Base-by-base conservation (phyloP, 2,329 filamentous ascomycete species). In the Scedosporium boydii region DNA sequence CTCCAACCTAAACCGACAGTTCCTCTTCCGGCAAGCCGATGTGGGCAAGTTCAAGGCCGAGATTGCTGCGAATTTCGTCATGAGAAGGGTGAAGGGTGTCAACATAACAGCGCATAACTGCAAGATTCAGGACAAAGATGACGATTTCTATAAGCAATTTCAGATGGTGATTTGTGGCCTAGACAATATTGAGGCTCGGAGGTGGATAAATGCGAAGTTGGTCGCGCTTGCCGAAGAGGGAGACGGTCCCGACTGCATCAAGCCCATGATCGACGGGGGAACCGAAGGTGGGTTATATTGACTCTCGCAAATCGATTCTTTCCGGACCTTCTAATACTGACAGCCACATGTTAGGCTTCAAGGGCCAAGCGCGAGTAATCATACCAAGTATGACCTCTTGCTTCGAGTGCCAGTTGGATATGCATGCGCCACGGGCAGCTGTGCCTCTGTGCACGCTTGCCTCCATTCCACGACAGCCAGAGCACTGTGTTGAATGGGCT, bases 401-500 rank as follows among this genome's bases (percentile, higher is more conserved):
- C 73, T 96, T 99, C 70, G 95, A 99, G 78, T 99, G 95, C 71
- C 95, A 99, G 72, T 85, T 99, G 29, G 95, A 98, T 73, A 97
- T 99, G 90, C 93, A 98, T 73, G 93, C 95, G 0, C 96, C 95
- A n/a, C 86, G 93, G 61, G 90, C 92, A n/a, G 92, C 95, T 14
- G 93, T 99, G 0, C 95, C 95, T 1, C 87, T 99, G 29, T 99
- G 95, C 75, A 99, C 95, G 3, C 87, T 99, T 63, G 95, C 95
- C 16, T 96, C 91, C 18, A 98, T 99, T 67, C 95, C 95, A 9
- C 89, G 95, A 14, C 95, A 99, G 72, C 95, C 95, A 1, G 93
- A 98, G 73, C 95, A 99, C 77, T 99, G 95, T 73, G 90, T 99
- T 70, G 95, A 99, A 77, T 99, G 95, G 95, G 96, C 95, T 0